Evolutionary conservation across 2,329 filamentous ascomycete species (phyloP), one percentile per base, ranked within the genome.

Genomic region (Botrytis galanthina): DNA sequence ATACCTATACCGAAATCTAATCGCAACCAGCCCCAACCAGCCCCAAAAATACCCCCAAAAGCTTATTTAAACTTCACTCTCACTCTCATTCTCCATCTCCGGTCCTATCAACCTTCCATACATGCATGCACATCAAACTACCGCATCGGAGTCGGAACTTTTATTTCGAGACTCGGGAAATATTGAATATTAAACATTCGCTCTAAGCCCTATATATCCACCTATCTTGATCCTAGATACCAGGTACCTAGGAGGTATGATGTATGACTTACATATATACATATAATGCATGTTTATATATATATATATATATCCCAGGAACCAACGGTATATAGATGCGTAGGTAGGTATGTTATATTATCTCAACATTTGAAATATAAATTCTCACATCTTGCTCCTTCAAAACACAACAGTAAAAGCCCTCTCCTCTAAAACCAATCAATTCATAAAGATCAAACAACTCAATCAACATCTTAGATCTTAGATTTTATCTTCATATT

Each of bases 41-140:
- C 42, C 42, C 16, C 42, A 44, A 18, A 48, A 54, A 54, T 54
- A n/a, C 26, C 26, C 26, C 26, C 6, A n/a, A 51, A 51, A 51
- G 48, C 48, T 54, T 54, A 54, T 54, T 54, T 54, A n/a, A 54
- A 54, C 48, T 12, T 51, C 44, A 22, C 44, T 22, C 44, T 46
- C 44, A 20, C 18, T 46, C 44, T 44, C 42, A 7, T 4, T 9
- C 18, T 46, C 44, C 8, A 18, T 12, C 14, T 44, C 16, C 16
- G 4, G 0, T 8, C 44, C 0, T 22, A 20, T 46, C 44, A 20
- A 9, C 0, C 16, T 44, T 0, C 44, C 44, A 44, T 20, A 1
- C 42, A 44, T 18, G 6, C 16, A 44, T 12, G 6, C 44, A 46
- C 44, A 46, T 46, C 44, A 51, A 51, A n/a, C 22, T 1, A 51